These are phyloP conservation scores for Pythium brassicae DNA, from an alignment of 352 stramenopile genomes.

Conservation along the genomic window DNA sequence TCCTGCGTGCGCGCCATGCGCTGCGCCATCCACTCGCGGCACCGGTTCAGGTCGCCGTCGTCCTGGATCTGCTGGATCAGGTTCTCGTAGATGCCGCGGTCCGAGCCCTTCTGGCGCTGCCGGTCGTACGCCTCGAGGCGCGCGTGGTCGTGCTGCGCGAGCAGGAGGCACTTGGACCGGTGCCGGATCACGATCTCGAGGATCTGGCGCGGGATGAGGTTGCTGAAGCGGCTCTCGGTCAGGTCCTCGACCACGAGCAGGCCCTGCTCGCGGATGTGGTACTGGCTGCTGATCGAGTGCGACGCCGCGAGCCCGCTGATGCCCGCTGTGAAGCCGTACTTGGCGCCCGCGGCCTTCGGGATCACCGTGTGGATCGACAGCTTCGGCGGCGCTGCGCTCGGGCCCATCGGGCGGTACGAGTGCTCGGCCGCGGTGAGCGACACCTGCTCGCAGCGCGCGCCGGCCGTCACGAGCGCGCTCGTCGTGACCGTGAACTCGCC, in stretches of 20 bases:
- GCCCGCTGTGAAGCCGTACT: constrained; percentile 58
- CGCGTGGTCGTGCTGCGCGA: constrained; percentile 71
- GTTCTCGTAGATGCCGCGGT: constrained; percentile 85
- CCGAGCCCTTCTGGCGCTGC: constrained; percentile 71
- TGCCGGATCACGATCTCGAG: constrained; percentile 76
- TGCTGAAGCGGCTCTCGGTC: constrained; percentile 80
- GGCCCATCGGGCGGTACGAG: constrained; percentile 69
- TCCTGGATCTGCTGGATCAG: constrained; percentile 87
- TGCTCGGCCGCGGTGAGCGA: constrained; percentile 58
- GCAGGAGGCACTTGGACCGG: constrained; percentile 68
- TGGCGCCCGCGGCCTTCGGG: constrained; percentile 54
- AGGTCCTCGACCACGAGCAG: constrained; percentile 81
- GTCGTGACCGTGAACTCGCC: constrained; percentile 76
- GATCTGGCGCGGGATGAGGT: constrained; percentile 78
- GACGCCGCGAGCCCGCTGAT: constrained; percentile 42
- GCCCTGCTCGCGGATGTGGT: constrained; percentile 80
- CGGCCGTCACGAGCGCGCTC: constrained; percentile 51
- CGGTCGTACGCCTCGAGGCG: constrained; percentile 74
- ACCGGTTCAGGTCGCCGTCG: constrained; percentile 77
- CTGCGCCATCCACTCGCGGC: constrained; percentile 82
- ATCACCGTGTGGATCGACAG: constrained; percentile 79
- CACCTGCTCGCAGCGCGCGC: constrained; percentile 57
- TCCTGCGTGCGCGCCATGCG: constrained; percentile 59
- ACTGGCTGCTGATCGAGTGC: constrained; percentile 79
- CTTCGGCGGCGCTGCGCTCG: constrained; percentile 52